Evolutionary conservation across 257 asterid genomes (phyloP), one percentile per base, ranked within the genome.

Genomic region (Solanum appendiculatum): DNA sequence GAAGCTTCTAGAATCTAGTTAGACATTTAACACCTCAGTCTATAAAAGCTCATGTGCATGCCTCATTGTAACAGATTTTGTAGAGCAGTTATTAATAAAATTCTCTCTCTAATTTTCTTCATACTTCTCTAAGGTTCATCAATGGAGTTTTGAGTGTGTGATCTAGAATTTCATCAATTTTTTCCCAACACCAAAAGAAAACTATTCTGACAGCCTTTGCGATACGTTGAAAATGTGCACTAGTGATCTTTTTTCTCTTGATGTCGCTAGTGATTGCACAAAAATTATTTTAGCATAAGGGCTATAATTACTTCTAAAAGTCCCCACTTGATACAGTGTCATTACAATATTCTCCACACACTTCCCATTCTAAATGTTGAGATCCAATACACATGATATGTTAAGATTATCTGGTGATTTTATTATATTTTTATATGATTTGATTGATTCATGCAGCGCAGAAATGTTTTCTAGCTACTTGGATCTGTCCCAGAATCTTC

Each of bases 391-490:
- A 64, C 72, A 64, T 64, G 34, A 64, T 64, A 64, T n/a, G 33
- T 2, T n/a, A 64, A 64, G 72, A 25, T 64, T 64, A 15, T 64
- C 18, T n/a, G 33, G 72, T 5, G 33, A 64, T 64, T 25, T n/a
- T 5, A 63, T 64, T 64, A 64, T 11, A 64, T 64, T 64, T 64
- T 64, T 34, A 64, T n/a, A 64, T 64, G 16, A 64, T 64, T 64
- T 64, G 3, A 25, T 64, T 64, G 72, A 64, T 64, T 86, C 86
- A 90, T 88, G 42, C 95, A 96, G 99, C 95, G 99, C 89, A 93
- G 98, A 91, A 94, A 91, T 90, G 99, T 68, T 66, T 94, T 95
- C 88, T 96, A 98, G 99, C 98, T 96, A 87, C 99, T 98, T 83
- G 97, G 99, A 63, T 92, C 98, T 83, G 87, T 92, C 84, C 90